A percentile compares a stretch with the other conserved stretches of the same genome.
Evolutionary conservation across 371 early-diverging fungal species (phyloP).

Genomic region (Mucor velutinosus): DNA sequence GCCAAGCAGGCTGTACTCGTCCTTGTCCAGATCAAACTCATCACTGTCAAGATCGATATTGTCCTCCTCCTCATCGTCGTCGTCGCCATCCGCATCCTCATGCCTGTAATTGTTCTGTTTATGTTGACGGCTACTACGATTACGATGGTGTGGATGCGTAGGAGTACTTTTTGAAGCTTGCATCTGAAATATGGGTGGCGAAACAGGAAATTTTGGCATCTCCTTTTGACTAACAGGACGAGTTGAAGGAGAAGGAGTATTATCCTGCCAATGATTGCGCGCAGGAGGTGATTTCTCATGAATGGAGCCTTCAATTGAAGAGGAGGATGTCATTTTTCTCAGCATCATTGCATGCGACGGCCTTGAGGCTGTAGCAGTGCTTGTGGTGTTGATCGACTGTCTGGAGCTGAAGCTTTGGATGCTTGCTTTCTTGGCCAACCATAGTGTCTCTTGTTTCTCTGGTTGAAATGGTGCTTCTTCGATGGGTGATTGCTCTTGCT

Average conservation of each 20-base stretch:
- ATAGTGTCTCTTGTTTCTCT: neutral
- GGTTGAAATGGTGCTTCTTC: neutral
- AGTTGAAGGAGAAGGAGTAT: constrained; percentile 2
- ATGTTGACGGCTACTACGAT: neutral
- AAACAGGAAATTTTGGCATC: constrained; percentile 13
- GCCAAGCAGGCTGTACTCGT: neutral
- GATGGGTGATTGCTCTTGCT: neutral
- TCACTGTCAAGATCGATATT: neutral
- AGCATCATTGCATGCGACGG: constrained; percentile 1
- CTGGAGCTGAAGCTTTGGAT: neutral
- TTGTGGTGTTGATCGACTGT: neutral
- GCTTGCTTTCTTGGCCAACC: neutral
- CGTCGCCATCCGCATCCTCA: neutral
- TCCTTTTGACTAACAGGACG: constrained; percentile 20
- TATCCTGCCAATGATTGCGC: constrained; percentile 16
- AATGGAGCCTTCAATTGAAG: constrained; percentile 1
- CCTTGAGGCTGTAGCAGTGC: neutral
- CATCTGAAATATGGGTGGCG: constrained; percentile 16
- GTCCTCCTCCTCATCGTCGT: neutral
- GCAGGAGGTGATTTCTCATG: neutral
- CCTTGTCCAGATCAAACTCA: neutral
- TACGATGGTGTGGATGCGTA: constrained; percentile 1
- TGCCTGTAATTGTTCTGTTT: neutral
- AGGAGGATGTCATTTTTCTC: constrained; percentile 8
- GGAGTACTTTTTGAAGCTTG: constrained; percentile 26